phyloP scores from a whole-genome alignment of 495 filamentous ascomycete genomes.

The Aspergillus indologenus region DNA sequence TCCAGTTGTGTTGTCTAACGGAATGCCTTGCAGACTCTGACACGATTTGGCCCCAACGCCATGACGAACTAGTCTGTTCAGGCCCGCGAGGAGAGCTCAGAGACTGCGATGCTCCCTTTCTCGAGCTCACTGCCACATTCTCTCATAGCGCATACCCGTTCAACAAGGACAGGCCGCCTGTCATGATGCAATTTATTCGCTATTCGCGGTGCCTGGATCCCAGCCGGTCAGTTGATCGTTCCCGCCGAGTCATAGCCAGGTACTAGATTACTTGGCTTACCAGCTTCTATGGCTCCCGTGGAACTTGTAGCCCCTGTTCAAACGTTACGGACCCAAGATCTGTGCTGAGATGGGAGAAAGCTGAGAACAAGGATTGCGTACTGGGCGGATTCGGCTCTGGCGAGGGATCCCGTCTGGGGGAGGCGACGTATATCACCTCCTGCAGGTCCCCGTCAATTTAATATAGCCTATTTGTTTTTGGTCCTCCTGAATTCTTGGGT shows the following conservation, averaged over 20 bases:
- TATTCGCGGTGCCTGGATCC: neutral
- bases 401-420: slow-evolving; percentile 1
- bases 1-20: neutral
- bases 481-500: neutral
- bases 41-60: slow-evolving; percentile 9
- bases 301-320: neutral
- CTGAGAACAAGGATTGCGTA: neutral
- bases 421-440: slow-evolving; percentile 7
- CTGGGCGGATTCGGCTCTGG: neutral
- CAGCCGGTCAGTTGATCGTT: neutral
- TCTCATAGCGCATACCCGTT: neutral
- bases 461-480: slow-evolving; percentile 5
- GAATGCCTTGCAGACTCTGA: slow-evolving; percentile 2
- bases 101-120: neutral
- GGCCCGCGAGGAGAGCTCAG: neutral
- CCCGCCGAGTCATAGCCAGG: neutral
- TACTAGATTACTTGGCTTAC: neutral
- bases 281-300: slow-evolving; percentile 1
- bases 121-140: neutral
- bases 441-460: neutral
- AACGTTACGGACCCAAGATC: slow-evolving; percentile 6
- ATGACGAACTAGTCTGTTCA: slow-evolving; percentile 3
- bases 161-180: neutral
- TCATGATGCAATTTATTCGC: neutral
- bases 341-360: neutral